Base-by-base conservation (phyloP, 257 asterid species). In the Fraxinus excelsior region DNA sequence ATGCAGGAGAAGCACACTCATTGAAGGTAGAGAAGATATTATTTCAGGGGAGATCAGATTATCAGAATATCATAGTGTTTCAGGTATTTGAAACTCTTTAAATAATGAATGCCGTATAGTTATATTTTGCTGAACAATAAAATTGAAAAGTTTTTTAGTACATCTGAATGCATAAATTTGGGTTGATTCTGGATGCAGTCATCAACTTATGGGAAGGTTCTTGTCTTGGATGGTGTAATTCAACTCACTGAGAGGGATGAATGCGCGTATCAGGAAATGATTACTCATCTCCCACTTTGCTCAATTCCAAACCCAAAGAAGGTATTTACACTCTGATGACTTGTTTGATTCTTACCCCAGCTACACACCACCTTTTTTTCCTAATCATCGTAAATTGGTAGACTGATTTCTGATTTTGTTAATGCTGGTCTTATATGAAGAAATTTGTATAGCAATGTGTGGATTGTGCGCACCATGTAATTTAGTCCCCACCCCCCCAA, bases 261-360 rank as follows among this genome's bases (percentile, higher is more conserved):
- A 86, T 95, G 99, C 84, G 97, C 99, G 77, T 95, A 95, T 77
- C 99, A 93, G 84, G 99, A 96, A 85, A 96, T 96, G 99, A 96
- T 96, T 72, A 67, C 91, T 64, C 99, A 93, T 84, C 97, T 96
- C 72, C 99, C 99, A 3, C 98, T 96, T 72, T 86, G 96, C 87
- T 96, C 99, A 44, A 93, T 96, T 75, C 90, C 90, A 26, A 90
- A 84, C 86, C 99, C 99, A 0, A 91, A 84, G 86, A 96, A 96
- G 98, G 99, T 91, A 78, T 21, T 64, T 71, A 10, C 2, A 21
- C 32, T 29, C 7, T 23, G 29, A 21, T 56, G 65, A 23, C 1
- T 0, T n/a, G 13, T 7, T 29, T 29, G 32, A 29, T 29, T 29
- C 32, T 29, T 29, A 29, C 32, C 32, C 32, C 32, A 3, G 3